Evolutionary conservation across 805 yeast genomes (phyloP), one percentile per base, ranked within the genome.

Genomic region (Wickerhamiella sergipiensis): DNA sequence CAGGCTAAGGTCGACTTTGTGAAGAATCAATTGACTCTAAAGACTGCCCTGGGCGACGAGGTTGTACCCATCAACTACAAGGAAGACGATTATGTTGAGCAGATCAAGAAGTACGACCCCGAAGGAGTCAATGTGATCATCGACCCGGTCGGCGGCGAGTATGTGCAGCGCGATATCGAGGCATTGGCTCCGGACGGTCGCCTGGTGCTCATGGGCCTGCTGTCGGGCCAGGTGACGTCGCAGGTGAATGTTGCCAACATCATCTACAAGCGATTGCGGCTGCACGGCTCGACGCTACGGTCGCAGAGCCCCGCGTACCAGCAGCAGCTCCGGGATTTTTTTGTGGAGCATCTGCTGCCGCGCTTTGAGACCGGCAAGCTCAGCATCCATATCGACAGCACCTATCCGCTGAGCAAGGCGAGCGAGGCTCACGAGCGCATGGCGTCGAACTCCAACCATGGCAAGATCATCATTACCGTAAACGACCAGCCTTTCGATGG

Each of bases 251-350:
- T 29, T 7, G n/a, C 29, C 18, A 33, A 43, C 22, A 44, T 67
- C 17, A 46, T 62, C 17, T 51, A 53, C 50, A 67, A 63, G 49
- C 52, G 67, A 4, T 48, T 63, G 19, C 43, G 55, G 1, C 26
- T 67, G 10, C 55, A 54, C 19, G 67, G 69, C 12, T 57, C 65
- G 12, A 63, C 66, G 6, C 47, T 67, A 36, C 57, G 71, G 21
- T 46, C 63, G 1, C 57, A 65, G 10, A 22, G 55, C 7, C 53
- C 59, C 1, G 55, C 50, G 17, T 59, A 61, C 47, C 64, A 63
- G 52, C 18, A 50, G 22, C 46, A 51, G 23, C 53, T 64, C 21
- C 47, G 61, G 15, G 61, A 58, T 19, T 55, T 53, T 26, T 39
- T 68, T 29, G 59, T 43, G n/a, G 54, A 57, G 42, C 59, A 56